Base-by-base conservation (phyloP, 202 grass and related monocot species). In the Dendrocalamus latiflorus region DNA sequence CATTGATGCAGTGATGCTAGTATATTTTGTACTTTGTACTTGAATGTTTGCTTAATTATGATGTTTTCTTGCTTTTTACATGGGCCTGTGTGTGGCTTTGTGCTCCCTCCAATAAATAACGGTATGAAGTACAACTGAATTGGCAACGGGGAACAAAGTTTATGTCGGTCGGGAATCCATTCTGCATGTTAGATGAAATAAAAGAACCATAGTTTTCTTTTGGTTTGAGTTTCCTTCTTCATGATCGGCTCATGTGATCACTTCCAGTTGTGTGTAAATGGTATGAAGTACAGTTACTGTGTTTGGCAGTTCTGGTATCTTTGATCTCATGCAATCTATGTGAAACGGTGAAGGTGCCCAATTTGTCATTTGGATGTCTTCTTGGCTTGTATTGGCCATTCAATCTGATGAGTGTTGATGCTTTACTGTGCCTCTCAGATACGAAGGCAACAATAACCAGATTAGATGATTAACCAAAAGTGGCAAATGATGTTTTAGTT, bases 331-430 rank as follows among this genome's bases (percentile, higher is more conserved):
- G 15, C 34, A 68, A 18, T 81, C 53, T 11, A 59, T 49, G 28
- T 58, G 51, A 69, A 58, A 58, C 51, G 39, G 20, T 70, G 6
- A 42, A 43, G 65, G 34, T 36, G 37, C 37, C 56, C 37, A 70
- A 28, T n/a, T n/a, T n/a, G 6, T 62, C 43, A 54, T 71, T 85
- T 85, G 22, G 17, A 33, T 79, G 9, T 21, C n/a, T 56, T 75
- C 41, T 49, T 33, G 54, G 16, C 15, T 60, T 59, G n/a, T 69
- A 53, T 75, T 38, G 53, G 65, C 39, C 44, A 26, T 49, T 58
- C 9, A 59, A 48, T 70, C 14, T 77, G 49, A 63, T 62, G 15
- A 45, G 2, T 26, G 4, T 17, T 0, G 28, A 38, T 70, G 36
- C 16, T 50, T 81, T n/a, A 49, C 9, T 15, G 30, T 51, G 22